These are phyloP conservation scores for Yarrowia osloensis DNA, from an alignment of 805 yeast genomes.

Conservation along the genomic window DNA sequence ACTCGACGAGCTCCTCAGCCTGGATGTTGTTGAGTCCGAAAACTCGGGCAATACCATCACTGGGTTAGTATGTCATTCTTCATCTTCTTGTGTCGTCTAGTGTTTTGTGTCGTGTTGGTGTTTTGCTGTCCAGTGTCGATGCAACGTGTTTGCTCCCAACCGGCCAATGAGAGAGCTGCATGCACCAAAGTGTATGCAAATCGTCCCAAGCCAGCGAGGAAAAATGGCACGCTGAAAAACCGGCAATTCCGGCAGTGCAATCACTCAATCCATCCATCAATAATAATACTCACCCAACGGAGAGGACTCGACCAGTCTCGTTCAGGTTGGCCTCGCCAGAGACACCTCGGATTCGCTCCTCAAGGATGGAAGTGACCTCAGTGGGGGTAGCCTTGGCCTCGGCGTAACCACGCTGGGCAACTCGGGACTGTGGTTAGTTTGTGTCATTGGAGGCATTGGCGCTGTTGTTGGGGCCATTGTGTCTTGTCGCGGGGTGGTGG, in stretches of 20 bases:
- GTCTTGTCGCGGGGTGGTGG: neutral
- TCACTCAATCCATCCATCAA: neutral
- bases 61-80: slow-evolving; percentile 38
- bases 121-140: neutral
- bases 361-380: slow-evolving; percentile 98
- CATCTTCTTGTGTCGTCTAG: neutral
- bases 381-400: slow-evolving; percentile 95
- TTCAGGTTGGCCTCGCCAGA: slow-evolving; percentile 95
- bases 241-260: neutral
- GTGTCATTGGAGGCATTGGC: neutral
- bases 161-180: slow-evolving; percentile 26
- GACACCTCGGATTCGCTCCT: slow-evolving; percentile 99
- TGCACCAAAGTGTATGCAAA: slow-evolving; percentile 21
- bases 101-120: neutral
- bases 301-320: slow-evolving; percentile 99
- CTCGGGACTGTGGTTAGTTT: slow-evolving; percentile 36
- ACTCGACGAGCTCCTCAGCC: slow-evolving; percentile 99
- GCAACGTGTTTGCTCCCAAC: slow-evolving; percentile 30
- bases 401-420: slow-evolving; percentile 83
- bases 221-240: neutral
- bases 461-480: slow-evolving; percentile 1
- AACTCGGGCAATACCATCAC: slow-evolving; percentile 99
- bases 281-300: slow-evolving; percentile 81
- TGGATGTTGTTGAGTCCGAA: slow-evolving; percentile 99
- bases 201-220: neutral